A percentile compares a stretch with the other conserved stretches of the same genome.
Evolutionary conservation across 163 green algal genomes (phyloP).

Genomic region (Volvox carteri): DNA sequence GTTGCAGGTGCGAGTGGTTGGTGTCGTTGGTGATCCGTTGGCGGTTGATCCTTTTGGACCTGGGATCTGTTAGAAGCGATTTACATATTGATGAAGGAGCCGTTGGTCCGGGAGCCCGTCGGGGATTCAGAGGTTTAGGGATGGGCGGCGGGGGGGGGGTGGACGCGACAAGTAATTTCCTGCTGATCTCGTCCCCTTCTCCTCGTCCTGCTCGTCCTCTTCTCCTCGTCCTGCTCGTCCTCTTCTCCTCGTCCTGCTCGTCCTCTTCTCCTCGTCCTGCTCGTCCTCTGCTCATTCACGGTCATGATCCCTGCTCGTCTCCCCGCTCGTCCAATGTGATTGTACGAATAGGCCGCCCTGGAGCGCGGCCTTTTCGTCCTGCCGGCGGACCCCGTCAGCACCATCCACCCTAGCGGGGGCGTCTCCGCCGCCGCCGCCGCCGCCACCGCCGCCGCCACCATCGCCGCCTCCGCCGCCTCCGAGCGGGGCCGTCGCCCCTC

Average conservation of each 20-base stretch:
- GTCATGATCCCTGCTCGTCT: not conserved
- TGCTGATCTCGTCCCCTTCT: no score
- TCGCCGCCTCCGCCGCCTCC: slow-evolving; percentile 2
- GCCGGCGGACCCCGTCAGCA: not conserved
- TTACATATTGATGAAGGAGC: no score
- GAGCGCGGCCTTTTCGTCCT: slow-evolving; percentile 41
- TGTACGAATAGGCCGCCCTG: slow-evolving; percentile 8
- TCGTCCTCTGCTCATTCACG: not conserved
- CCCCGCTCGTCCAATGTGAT: no score
- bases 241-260: not conserved
- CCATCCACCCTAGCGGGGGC: slow-evolving; percentile 41
- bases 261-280: not conserved
- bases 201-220: no score
- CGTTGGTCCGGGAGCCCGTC: no score
- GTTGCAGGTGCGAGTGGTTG: slow-evolving; percentile 24
- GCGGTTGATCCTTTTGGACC: not conserved
- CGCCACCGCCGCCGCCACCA: slow-evolving; percentile 17
- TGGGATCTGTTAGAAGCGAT: not conserved
- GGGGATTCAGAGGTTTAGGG: no score
- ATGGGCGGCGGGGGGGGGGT: no score
- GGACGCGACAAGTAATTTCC: no score
- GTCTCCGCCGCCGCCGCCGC: not conserved
- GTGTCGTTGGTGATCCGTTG: not conserved
- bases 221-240: no score
- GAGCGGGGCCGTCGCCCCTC: not conserved